Evolutionary conservation across 768 basidiomycete genomes (phyloP).

Genomic region (Tricholomella constricta): DNA sequence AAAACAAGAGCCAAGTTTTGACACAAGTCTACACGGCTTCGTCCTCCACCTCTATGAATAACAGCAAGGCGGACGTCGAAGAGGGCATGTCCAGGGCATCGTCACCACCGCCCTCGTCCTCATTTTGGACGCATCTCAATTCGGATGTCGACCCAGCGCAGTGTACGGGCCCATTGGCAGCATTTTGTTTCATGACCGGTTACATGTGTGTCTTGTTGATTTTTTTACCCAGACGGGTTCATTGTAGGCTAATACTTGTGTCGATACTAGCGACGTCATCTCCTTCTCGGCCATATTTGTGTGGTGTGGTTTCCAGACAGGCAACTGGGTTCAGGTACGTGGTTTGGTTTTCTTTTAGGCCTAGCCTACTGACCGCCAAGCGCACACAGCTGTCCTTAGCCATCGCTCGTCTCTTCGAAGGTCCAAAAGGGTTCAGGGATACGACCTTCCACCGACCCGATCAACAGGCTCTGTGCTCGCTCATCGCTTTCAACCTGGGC

Average conservation of each 20-base stretch:
- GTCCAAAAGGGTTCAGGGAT: constrained; percentile 47
- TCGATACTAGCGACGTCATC: constrained; percentile 57
- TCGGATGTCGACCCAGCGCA: constrained; percentile 53
- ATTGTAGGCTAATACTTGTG: background rate
- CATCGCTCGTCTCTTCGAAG: constrained; percentile 76
- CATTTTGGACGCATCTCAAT: constrained; percentile 40
- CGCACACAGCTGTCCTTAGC: constrained; percentile 68
- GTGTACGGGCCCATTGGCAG: constrained; percentile 55
- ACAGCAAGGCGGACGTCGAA: constrained; percentile 13
- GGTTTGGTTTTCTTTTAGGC: constrained; percentile 1
- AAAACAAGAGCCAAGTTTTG: no score
- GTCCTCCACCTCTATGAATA: no score
- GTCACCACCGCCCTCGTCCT: constrained; percentile 9
- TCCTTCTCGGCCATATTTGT: constrained; percentile 80
- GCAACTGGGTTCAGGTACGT: constrained; percentile 68
- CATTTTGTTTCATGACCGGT: constrained; percentile 80
- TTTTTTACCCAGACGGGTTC: background rate
- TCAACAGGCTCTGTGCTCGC: constrained; percentile 80
- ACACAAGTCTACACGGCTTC: no score
- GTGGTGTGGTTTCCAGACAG: constrained; percentile 88
- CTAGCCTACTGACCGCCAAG: no score
- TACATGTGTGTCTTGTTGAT: constrained; percentile 55
- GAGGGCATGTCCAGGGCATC: constrained; percentile 2
- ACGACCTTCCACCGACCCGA: constrained; percentile 76
- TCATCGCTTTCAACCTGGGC: constrained; percentile 75